Percentiles rank a stretch among this genome's conserved stretches.
Evolutionary conservation across 2,329 filamentous ascomycete species (phyloP).

Genomic region (Exophiala phaeomuriformis): DNA sequence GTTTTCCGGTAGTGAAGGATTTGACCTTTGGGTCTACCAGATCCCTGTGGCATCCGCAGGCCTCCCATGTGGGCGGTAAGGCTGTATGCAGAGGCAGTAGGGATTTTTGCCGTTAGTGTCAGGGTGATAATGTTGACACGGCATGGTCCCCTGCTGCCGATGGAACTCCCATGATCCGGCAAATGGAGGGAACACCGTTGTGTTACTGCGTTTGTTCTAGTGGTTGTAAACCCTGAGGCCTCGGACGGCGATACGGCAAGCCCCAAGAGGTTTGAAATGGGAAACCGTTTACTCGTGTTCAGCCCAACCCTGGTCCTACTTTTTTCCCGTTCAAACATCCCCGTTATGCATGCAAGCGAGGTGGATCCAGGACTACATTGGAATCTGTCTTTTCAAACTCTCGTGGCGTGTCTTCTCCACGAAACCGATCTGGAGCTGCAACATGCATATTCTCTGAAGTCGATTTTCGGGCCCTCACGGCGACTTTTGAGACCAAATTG

Average conservation of each 20-base stretch:
- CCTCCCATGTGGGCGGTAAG: not conserved
- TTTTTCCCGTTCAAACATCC: not conserved
- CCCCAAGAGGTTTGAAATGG: not conserved
- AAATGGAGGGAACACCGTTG: no score
- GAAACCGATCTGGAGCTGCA: conserved; percentile 1
- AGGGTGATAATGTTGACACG: not conserved
- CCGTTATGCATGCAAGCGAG: not conserved
- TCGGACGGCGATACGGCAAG: no score
- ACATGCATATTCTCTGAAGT: no score
- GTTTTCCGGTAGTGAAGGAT: conserved; percentile 1
- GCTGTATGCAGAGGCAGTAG: not conserved
- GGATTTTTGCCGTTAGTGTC: not conserved
- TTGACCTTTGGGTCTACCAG: not conserved
- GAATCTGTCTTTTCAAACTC: not conserved
- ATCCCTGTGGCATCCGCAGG: not conserved
- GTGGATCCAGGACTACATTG: not conserved
- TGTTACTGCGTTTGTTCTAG: no score
- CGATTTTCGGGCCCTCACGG: no score
- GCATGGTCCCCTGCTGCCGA: no score
- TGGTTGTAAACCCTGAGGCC: no score
- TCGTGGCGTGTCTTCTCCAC: conserved; percentile 1
- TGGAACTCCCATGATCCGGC: no score
- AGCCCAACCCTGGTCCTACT: not conserved
- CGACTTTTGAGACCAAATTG: no score
- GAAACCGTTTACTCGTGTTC: not conserved